These are phyloP conservation scores for Sorghum bicolor DNA, from an alignment of 176 grass and related monocot species.

Conservation along the genomic window Sorghum_bicolor_NCBIv3 NC_012872.2:53189501-53190000, in stretches of 20 bases:
- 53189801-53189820: not conserved
- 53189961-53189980: not conserved
- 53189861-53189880: too few relatives aligned
- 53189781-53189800: not conserved
- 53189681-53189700: not conserved
- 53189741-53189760: too few relatives aligned
- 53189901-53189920: not conserved
- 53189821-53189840: not conserved
- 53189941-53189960: not conserved
- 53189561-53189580: not conserved
- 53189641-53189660: not conserved
- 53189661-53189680: not conserved
- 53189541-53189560: constrained; percentile 46
- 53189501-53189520: constrained; percentile 41
- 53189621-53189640: constrained; percentile 36
- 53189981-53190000: not conserved
- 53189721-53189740: not conserved
- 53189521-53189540: constrained; percentile 37
- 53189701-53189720: too few relatives aligned
- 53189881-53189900: not conserved
- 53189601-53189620: constrained; percentile 7
- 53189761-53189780: not conserved
- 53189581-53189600: constrained; percentile 1
- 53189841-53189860: not conserved
- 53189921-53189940: constrained; percentile 28